Evolutionary conservation across 805 yeast genomes (phyloP), one percentile per base, ranked within the genome.

Genomic region (Komagataella pseudopastoris): DNA sequence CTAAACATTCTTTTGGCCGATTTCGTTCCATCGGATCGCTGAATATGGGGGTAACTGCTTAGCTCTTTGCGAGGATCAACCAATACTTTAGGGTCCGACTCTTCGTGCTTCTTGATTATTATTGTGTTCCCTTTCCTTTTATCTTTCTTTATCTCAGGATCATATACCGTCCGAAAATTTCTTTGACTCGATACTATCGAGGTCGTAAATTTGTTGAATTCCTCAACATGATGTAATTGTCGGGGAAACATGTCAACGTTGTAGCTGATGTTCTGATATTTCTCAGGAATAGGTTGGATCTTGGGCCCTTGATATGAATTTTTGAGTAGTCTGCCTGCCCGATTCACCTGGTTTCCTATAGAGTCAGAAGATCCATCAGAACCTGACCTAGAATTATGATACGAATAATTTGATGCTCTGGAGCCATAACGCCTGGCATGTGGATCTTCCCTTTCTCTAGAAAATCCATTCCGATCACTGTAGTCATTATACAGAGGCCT

Each of bases 101-200:
- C 69, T 5, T 69, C 69, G 46, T 63, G 51, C 49, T 67, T 66
- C 30, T 73, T 69, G 44, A 65, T 63, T 8, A 67, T 60, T 3
- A 66, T 61, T 20, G 60, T 52, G 23, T 64, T 62, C 2, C 76
- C 76, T 46, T 67, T 63, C 2, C 68, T 58, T 46, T 67, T 66
- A 39, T 73, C 70, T 56, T 75, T 77, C 52, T 70, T 69, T 4
- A 72, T 53, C 22, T 72, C 77, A 2, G 79, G 78, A 57, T 81
- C 87, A 57, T 77, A 78, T 2, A 68, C 55, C 0, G 79, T 76
- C 54, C 66, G 71, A 58, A 69, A 73, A 50, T 67, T 65, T 51
- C 68, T 71, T 49, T 50, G 39, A 14, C 14, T 30, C 1, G 39
- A 30, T 8, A 30, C 39, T 4, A 30, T 10, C 12, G 39, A 30